phyloP scores from a whole-genome alignment of 805 yeast genomes.

The Starmerella khaoyaiensis region DNA sequence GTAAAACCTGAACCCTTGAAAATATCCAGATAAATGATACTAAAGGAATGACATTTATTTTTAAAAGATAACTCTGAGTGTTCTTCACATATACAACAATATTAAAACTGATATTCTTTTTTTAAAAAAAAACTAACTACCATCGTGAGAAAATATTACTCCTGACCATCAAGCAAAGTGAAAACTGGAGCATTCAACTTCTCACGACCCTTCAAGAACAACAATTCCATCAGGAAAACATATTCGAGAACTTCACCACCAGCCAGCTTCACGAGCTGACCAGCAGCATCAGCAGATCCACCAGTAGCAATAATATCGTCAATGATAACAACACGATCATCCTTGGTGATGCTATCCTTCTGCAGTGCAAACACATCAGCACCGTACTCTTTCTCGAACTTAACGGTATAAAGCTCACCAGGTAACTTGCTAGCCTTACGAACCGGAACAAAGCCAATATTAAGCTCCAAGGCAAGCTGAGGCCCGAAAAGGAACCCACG shows the following conservation, averaged over 20 bases:
- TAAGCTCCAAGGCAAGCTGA: slow-evolving; percentile 74
- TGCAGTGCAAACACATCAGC: slow-evolving; percentile 80
- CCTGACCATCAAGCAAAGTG: slow-evolving; percentile 75
- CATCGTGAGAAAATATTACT: slow-evolving; percentile 5
- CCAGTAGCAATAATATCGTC: slow-evolving; percentile 98
- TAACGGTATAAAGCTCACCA: slow-evolving; percentile 61
- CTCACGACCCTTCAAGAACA: slow-evolving; percentile 87
- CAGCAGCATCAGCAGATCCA: slow-evolving; percentile 92
- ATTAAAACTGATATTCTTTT: no score
- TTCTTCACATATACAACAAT: no score
- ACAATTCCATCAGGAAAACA: slow-evolving; percentile 84
- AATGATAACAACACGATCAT: slow-evolving; percentile 71
- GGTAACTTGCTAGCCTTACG: slow-evolving; percentile 95
- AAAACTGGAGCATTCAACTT: slow-evolving; percentile 75
- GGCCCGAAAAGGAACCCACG: slow-evolving; percentile 98
- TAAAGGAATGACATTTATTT: no score
- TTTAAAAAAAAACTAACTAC: no score
- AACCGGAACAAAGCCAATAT: slow-evolving; percentile 86
- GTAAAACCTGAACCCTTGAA: not conserved
- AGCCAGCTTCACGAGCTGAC: slow-evolving; percentile 56
- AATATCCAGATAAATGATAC: no score
- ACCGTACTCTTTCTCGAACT: slow-evolving; percentile 86
- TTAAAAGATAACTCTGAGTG: no score
- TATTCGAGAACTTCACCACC: slow-evolving; percentile 68
- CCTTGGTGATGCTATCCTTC: slow-evolving; percentile 61